Base-by-base conservation (phyloP, 805 yeast species). In the Komagataella pseudopastoris region DNA sequence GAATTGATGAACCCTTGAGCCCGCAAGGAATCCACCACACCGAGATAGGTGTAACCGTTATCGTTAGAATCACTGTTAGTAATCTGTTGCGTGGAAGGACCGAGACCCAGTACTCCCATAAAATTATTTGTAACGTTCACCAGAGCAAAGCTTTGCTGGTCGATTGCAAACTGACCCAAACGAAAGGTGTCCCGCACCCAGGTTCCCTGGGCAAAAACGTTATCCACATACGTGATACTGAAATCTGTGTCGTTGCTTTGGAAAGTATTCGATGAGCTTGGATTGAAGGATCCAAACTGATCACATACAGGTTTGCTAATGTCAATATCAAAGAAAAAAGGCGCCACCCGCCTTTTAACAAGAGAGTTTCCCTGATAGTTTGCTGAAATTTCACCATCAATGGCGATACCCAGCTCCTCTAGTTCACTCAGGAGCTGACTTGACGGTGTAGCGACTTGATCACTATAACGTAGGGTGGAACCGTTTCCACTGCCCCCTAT, bases 101-200 rank as follows among this genome's bases (percentile, higher is more conserved):
- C 91, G 55, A 86, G 78, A 24, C 90, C 89, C 46, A 86, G 64
- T 22, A 87, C 91, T 51, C 95, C 91, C 53, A 75, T 67, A 7
- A 78, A 64, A 3, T 90, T 79, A 54, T 80, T 77, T 2, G 88
- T 77, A 30, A 64, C 63, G 59, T 79, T 79, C 2, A 86, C 95
- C 22, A 88, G 78, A 1, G 95, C 96, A 63, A 89, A 75, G 4
- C 88, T 78, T 36, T 84, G 67, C 52, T 71, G 67, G 0, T 69
- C 54, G 10, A 86, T 67, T 2, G 71, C 63, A 10, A 72, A 63
- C 49, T 71, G 76, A 48, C 81, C 79, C 51, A 86, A 57, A 2
- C 57, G 54, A 4, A 89, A 71, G 44, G 69, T 67, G 59, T 89
- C 96, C 47, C 71, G 65, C 18, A 86, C 95, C 81, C 81, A 78